Conservation (phyloP, 148 eudicot genomes). For the Chenopodium berlandieri region DNA sequence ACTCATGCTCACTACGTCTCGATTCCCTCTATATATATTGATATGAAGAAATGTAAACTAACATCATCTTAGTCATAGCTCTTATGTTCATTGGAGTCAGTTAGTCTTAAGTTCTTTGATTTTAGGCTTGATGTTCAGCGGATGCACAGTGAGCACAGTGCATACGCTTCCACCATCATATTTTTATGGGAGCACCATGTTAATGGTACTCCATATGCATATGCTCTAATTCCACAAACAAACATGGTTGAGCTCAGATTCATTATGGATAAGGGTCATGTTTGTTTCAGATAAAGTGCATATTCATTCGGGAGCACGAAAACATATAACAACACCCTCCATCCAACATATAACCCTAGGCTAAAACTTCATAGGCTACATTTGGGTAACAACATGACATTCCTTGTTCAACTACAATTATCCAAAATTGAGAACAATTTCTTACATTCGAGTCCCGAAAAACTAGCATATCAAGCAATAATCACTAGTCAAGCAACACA, state of each 20-base stretch:
- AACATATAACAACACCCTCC: not conserved
- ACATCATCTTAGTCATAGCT: no score
- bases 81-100: no score
- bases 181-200: not conserved
- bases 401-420: not conserved
- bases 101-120: no score
- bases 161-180: no score
- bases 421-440: not conserved
- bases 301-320: not conserved
- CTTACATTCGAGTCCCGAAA: not conserved
- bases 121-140: no score
- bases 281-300: no score
- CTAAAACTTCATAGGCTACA: not conserved
- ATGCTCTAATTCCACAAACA: not conserved
- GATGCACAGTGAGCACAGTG: no score
- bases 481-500: not conserved
- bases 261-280: not conserved
- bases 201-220: not conserved
- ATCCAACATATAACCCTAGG: not conserved
- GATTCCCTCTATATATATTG: not conserved
- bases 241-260: not conserved
- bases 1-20: not conserved
- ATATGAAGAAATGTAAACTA: not conserved
- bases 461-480: not conserved
- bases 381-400: not conserved